Conservation (phyloP, 208 protist species). For the Lotmaria passim region DNA sequence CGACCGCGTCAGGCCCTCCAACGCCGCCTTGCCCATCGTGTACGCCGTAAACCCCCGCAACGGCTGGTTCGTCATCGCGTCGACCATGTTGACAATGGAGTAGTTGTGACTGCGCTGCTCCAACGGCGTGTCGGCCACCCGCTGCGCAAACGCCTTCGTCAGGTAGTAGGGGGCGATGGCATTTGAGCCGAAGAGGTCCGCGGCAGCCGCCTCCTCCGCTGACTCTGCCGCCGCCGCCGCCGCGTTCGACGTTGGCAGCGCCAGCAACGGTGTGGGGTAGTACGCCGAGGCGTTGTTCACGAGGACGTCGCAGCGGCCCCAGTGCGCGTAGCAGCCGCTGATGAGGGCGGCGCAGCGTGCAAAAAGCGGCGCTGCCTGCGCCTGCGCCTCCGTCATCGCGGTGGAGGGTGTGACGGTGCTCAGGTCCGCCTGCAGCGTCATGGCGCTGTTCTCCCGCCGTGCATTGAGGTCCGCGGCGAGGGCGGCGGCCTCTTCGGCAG, state of each 20-base stretch:
- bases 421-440: conserved; percentile 32
- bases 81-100: conserved; percentile 70
- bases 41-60: conserved; percentile 67
- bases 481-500: conserved; percentile 32
- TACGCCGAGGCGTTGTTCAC: conserved; percentile 90
- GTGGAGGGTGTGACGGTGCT: conserved; percentile 6
- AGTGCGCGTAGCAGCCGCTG: conserved; percentile 48
- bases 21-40: conserved; percentile 80
- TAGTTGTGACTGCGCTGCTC: conserved; percentile 33
- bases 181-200: conserved; percentile 77
- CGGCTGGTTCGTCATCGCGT: conserved; percentile 71
- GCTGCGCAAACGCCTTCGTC: conserved; percentile 53
- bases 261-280: conserved; percentile 65
- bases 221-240: neutral
- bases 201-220: conserved; percentile 28
- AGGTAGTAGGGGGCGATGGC: conserved; percentile 74
- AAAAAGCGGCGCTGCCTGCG: conserved; percentile 17
- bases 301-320: conserved; percentile 78
- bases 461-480: conserved; percentile 62
- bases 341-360: conserved; percentile 49
- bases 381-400: neutral
- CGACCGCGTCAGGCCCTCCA: conserved; percentile 71
- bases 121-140: conserved; percentile 16
- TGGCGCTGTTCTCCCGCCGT: conserved; percentile 44
- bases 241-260: neutral